Evolutionary conservation across 257 asterid genomes (phyloP), one percentile per base, ranked within the genome.

Genomic region (Solanum bulbocastanum): DNA sequence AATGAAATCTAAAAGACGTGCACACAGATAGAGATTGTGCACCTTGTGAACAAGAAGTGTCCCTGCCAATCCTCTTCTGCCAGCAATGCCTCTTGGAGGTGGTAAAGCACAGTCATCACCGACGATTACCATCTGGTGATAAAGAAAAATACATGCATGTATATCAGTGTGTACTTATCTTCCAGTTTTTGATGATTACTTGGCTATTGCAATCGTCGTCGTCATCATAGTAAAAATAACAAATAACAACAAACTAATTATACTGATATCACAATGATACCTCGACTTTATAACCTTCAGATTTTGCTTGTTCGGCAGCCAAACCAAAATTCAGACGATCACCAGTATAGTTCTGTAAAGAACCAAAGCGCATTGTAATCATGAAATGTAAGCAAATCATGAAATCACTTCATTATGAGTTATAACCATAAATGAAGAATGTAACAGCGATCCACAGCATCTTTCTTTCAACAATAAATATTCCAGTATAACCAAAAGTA

Each of bases 91-190:
- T 91, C 99, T 92, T n/a, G 99, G 99, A 88, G 99, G 98, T 88
- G 99, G 99, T 88, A 97, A 91, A 88, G 99, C 99, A 91, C 99
- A 97, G 88, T 97, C 99, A 92, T 97, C 99, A 81, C 98, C 99
- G 88, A 97, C 97, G 87, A 96, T 97, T 68, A 97, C 99, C 99
- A 96, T 95, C 99, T 97, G 91, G 87, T 79, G 69, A 82, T 35
- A 30, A 46, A 81, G 40, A 30, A 30, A 82, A 5, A 81, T 11
- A 44, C 11, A 27, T 18, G 39, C 85, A 81, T 81, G 85, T 82
- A 46, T 46, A 49, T 82, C 85, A 49, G 85, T 30, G 68, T 5
- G 42, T 14, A 82, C 69, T 4, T 18, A 44, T 82, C 42, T 82
- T 30, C 69, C 32, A 9, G 30, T 49, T 82, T 18, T 49, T 82